Percentiles rank a stretch among this genome's conserved stretches.
Conservation (phyloP, 495 filamentous ascomycete species). For the Lepidopterella palustris region DNA sequence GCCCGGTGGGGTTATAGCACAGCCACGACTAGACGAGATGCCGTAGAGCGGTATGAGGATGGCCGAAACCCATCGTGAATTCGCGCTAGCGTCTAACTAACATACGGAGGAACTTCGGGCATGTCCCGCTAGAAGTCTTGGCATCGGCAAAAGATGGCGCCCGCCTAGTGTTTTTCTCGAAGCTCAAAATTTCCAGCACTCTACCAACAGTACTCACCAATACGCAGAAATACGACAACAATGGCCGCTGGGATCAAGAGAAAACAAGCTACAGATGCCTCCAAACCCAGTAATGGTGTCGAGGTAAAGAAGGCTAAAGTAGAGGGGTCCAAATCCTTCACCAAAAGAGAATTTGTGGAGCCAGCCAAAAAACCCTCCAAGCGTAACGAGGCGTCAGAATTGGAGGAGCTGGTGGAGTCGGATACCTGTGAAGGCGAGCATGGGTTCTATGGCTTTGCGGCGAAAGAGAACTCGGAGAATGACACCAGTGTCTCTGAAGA, state of each 20-base stretch:
- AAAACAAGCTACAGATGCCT: constrained; percentile 10
- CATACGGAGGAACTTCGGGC: too few species aligned
- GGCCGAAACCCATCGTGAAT: too few species aligned
- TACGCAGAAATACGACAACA: background rate
- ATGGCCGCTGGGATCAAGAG: constrained; percentile 26
- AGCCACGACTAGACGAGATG: too few species aligned
- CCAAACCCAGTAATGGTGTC: background rate
- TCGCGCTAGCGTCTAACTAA: too few species aligned
- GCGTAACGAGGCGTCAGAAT: constrained; percentile 9
- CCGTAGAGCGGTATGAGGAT: too few species aligned
- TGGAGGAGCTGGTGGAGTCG: constrained; percentile 27
- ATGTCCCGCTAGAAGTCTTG: too few species aligned
- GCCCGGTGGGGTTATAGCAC: too few species aligned
- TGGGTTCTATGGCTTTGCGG: constrained; percentile 29
- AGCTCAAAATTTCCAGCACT: background rate
- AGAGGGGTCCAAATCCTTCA: constrained; percentile 6
- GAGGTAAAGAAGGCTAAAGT: constrained; percentile 25
- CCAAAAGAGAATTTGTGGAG: constrained; percentile 5
- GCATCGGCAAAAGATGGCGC: background rate
- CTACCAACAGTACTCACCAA: background rate
- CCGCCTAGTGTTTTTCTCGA: background rate
- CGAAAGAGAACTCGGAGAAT: constrained; percentile 5
- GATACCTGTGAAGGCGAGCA: constrained; percentile 31
- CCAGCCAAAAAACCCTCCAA: constrained; percentile 5
- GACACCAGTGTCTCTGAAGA: background rate